phyloP scores from a whole-genome alignment of 179 eudicot species.

The Camellia oleifera region DNA sequence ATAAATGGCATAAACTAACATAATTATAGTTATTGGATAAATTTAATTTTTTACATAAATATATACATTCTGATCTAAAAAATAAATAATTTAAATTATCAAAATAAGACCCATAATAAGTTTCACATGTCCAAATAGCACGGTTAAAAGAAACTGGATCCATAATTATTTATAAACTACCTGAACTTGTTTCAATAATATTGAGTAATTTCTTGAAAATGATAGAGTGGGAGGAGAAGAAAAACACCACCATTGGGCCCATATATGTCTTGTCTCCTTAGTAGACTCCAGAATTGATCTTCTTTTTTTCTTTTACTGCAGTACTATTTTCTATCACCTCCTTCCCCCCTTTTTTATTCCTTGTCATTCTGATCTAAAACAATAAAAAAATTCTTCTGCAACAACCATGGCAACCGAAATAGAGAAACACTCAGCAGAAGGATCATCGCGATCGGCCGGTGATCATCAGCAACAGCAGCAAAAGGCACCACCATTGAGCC shows the following conservation, averaged over 20 bases:
- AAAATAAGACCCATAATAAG: no score
- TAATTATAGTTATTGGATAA: no score
- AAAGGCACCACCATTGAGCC: conserved; percentile 26
- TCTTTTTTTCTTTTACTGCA: conserved; percentile 22
- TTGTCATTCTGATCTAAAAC: background rate
- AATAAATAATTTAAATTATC: no score
- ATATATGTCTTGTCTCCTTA: conserved; percentile 29
- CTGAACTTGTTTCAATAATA: no score
- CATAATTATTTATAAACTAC: no score
- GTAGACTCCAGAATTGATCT: conserved; percentile 24
- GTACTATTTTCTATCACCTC: conserved; percentile 9
- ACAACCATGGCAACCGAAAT: conserved; percentile 18
- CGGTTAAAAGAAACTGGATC: no score
- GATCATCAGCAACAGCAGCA: conserved; percentile 1
- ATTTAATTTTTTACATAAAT: no score
- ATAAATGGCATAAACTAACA: no score
- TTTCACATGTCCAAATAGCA: no score
- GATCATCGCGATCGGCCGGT: conserved; percentile 22
- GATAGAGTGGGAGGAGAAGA: conserved; percentile 10
- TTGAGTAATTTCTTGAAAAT: background rate
- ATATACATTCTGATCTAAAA: no score
- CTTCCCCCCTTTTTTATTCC: background rate
- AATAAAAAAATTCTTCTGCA: conserved; percentile 12
- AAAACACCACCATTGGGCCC: conserved; percentile 31
- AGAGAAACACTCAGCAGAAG: conserved; percentile 15